Conservation (phyloP, 2,329 filamentous ascomycete species). For the Fusarium aywerte region DNA sequence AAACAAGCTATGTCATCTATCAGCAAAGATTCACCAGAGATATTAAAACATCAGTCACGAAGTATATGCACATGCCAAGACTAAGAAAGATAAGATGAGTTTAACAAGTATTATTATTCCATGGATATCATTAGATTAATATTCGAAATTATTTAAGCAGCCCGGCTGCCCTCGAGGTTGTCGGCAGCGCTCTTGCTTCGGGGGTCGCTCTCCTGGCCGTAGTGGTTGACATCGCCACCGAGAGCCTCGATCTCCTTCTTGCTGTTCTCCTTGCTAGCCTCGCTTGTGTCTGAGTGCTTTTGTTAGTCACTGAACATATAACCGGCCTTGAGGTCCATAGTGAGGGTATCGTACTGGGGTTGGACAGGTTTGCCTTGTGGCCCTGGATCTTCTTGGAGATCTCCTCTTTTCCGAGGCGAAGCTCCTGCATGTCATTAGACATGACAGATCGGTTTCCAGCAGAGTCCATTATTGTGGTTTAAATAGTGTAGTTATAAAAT, state of each 20-base stretch:
- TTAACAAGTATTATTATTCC: background rate
- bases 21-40: background rate
- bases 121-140: conserved; percentile 2
- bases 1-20: background rate
- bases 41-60: background rate
- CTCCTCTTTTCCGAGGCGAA: conserved; percentile 46
- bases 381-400: conserved; percentile 49
- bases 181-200: conserved; percentile 56
- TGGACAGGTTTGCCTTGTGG: conserved; percentile 60
- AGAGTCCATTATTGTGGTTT: conserved; percentile 41
- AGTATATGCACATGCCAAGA: background rate
- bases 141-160: conserved; percentile 2
- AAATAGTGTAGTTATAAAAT: background rate
- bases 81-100: background rate
- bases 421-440: conserved; percentile 56
- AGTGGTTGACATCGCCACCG: conserved; percentile 57
- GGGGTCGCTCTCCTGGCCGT: conserved; percentile 55
- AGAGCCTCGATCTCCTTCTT: conserved; percentile 54
- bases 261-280: conserved; percentile 58
- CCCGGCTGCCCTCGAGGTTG: conserved; percentile 53
- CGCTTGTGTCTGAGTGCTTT: conserved; percentile 53
- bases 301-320: background rate
- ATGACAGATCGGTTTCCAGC: conserved; percentile 54
- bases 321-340: too few relatives aligned
- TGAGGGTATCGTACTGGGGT: conserved; percentile 52